Evolutionary conservation across 306 rosid genomes (phyloP), one percentile per base, ranked within the genome.

Genomic region (Glycine soja): DNA sequence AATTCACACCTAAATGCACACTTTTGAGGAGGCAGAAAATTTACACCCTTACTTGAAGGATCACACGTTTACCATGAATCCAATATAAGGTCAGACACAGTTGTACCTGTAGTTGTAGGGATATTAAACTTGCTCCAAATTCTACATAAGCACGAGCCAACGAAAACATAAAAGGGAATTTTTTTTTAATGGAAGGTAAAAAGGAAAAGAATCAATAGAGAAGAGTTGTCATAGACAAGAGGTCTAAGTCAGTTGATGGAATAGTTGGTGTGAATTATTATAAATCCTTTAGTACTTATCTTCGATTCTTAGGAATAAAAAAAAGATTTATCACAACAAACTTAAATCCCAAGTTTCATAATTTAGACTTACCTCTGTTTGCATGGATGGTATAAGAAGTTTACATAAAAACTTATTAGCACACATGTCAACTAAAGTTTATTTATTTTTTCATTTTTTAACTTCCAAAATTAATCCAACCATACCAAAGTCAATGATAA

Each of bases 121-220:
- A 47, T 47, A 58, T 18, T 57, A 24, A 59, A 59, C 38, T 18
- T 61, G 71, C 30, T 65, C 13, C 24, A 65, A 24, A 63, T 4
- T 24, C 34, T 24, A 9, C 38, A 24, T 24, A 24, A 24, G 30
- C 30, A 24, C 30, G 30, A 24, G 30, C 30, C 30, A 24, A 24
- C 30, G 30, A 24, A 24, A 24, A 24, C 30, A 24, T 24, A 24
- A 24, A 24, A 24, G 2, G 30, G 30, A 24, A n/a, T n/a, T 24
- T 24, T 24, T 19, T 24, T 24, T 24, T 24, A 81, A 38, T 97
- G 92, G 87, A 84, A 87, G 50, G 32, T 65, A 32, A 58, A 76
- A 38, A 71, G 30, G 30, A 24, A 24, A 24, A 24, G 30, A 2
- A 24, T 24, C 30, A 24, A 24, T 24, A 24, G 1, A 0, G 30